Evolutionary conservation across 164 flowering plant species (phyloP).

Genomic region (Akebia trifoliata): DNA sequence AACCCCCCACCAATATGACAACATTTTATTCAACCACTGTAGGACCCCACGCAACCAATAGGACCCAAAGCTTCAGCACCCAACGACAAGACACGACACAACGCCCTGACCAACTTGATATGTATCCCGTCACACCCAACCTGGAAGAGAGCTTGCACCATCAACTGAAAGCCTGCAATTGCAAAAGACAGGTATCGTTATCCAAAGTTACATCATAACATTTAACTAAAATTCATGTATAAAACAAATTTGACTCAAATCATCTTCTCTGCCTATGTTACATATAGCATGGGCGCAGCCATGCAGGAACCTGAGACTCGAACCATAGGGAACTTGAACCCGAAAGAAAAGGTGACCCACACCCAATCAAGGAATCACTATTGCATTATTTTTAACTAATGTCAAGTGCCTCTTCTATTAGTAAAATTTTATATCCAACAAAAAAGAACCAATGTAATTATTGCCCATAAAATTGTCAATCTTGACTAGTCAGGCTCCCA

Average conservation of each 20-base stretch:
- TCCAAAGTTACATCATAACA: not conserved
- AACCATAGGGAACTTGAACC: no score
- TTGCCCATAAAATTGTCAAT: no score
- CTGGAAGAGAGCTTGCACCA: not conserved
- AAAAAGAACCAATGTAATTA: no score
- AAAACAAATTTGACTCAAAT: not conserved
- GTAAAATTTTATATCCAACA: no score
- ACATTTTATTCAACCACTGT: not conserved
- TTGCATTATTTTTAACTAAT: no score
- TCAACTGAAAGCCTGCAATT: not conserved
- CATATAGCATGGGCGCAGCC: no score
- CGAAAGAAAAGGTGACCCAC: no score
- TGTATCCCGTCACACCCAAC: not conserved
- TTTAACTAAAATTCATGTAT: not conserved
- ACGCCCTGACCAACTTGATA: constrained; percentile 2
- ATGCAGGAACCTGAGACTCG: no score
- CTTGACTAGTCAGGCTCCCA: no score
- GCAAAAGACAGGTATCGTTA: not conserved
- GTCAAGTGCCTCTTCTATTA: no score
- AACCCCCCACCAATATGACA: not conserved
- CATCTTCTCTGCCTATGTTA: no score
- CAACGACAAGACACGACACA: not conserved
- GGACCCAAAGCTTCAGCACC: not conserved
- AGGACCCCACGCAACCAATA: not conserved
- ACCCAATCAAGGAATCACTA: no score